phyloP scores from a whole-genome alignment of 2,329 filamentous ascomycete species.

The Teratosphaeria nubilosa region DNA sequence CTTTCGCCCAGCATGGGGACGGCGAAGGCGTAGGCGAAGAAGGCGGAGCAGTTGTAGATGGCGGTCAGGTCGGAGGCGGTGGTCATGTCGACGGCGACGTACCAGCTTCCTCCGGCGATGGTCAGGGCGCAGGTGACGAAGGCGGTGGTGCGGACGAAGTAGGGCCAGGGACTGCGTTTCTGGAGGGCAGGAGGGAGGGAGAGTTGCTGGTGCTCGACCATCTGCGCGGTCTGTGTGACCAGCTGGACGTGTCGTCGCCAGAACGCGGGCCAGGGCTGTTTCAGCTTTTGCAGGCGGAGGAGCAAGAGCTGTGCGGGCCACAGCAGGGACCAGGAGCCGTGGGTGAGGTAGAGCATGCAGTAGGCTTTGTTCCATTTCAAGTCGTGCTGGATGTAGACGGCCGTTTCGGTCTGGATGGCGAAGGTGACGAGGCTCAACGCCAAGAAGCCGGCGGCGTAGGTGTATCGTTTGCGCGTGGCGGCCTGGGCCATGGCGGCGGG shows the following conservation, averaged over 20 bases:
- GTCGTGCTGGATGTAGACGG: slow-evolving; percentile 86
- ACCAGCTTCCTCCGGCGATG: slow-evolving; percentile 87
- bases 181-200: slow-evolving; percentile 45
- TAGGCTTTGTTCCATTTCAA: slow-evolving; percentile 97
- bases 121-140: slow-evolving; percentile 80
- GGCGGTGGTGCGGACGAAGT: slow-evolving; percentile 69
- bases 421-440: slow-evolving; percentile 76
- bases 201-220: slow-evolving; percentile 73
- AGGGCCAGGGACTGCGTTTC: slow-evolving; percentile 50
- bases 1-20: slow-evolving; percentile 82
- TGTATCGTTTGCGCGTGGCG: slow-evolving; percentile 72
- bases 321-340: slow-evolving; percentile 83
- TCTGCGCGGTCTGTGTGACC: slow-evolving; percentile 60
- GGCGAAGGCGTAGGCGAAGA: slow-evolving; percentile 96
- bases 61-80: slow-evolving; percentile 89
- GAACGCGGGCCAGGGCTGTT: slow-evolving; percentile 71
- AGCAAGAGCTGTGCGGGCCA: slow-evolving; percentile 79
- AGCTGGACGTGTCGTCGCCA: slow-evolving; percentile 64
- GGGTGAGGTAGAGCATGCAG: slow-evolving; percentile 95
- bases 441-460: slow-evolving; percentile 76
- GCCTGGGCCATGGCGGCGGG: slow-evolving; percentile 52
- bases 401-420: slow-evolving; percentile 89
- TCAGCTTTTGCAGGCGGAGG: slow-evolving; percentile 67
- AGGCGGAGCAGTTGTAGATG: slow-evolving; percentile 98
- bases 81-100: slow-evolving; percentile 85